Percentiles rank a stretch among this genome's conserved stretches.
These are phyloP conservation scores for Melampsora larici-populina DNA, from an alignment of 1,284 basidiomycete genomes.

Conservation along the genomic window DNA sequence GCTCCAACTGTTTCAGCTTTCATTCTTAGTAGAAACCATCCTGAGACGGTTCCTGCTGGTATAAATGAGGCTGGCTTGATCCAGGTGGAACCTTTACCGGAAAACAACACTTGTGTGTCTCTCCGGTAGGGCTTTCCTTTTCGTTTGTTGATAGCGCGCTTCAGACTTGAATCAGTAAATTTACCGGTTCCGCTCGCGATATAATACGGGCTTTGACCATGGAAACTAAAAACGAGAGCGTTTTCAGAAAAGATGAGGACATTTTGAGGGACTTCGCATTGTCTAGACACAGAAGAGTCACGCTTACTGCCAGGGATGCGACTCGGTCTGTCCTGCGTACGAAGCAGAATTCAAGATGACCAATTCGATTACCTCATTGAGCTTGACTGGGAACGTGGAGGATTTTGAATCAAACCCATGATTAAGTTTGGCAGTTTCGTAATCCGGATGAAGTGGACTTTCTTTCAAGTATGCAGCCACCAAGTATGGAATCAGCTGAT, in stretches of 20 bases:
- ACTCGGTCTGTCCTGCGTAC: background rate
- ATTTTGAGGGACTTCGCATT: no score
- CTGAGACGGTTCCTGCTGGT: constrained; percentile 2
- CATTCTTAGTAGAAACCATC: background rate
- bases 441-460: background rate
- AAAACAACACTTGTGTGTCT: background rate
- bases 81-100: background rate
- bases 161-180: background rate
- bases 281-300: background rate
- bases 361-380: background rate
- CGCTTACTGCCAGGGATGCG: constrained; percentile 12
- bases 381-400: background rate
- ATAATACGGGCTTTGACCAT: background rate
- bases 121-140: background rate
- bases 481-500: background rate
- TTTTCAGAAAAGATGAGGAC: no score
- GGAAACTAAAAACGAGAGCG: background rate
- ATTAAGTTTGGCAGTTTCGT: background rate
- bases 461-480: background rate
- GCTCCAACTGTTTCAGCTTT: background rate
- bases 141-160: background rate
- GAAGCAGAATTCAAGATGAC: background rate
- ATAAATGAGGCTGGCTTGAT: background rate
- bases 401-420: constrained; percentile 3
- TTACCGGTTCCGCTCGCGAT: background rate